phyloP scores from a whole-genome alignment of 345 rosid species.

The Mallotus nudiflorus region DNA sequence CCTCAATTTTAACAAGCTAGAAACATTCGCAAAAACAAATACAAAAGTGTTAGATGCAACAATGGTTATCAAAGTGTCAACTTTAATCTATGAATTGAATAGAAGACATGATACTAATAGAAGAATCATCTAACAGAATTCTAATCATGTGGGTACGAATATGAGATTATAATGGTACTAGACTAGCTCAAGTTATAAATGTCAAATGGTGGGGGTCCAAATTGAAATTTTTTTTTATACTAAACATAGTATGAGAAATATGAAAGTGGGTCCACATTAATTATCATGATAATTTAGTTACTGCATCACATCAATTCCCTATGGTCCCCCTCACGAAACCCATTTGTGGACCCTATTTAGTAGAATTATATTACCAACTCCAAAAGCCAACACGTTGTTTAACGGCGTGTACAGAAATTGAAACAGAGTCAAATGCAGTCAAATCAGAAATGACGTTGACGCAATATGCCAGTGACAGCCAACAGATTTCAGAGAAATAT shows the following conservation, averaged over 20 bases:
- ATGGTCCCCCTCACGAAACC: slow-evolving; percentile 36
- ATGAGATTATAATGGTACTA: background rate
- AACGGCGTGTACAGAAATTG: slow-evolving; percentile 38
- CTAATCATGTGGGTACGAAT: background rate
- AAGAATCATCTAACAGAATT: slow-evolving; percentile 2
- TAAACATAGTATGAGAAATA: background rate
- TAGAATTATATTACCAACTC: too few species aligned
- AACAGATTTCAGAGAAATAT: background rate
- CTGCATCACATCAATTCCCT: slow-evolving; percentile 32
- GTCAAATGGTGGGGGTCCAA: background rate
- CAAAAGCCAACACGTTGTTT: slow-evolving; percentile 15
- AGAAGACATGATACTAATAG: background rate
- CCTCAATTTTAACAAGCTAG: too few species aligned
- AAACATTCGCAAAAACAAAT: too few species aligned
- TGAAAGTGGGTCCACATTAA: background rate
- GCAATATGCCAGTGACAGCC: background rate
- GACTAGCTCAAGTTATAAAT: background rate
- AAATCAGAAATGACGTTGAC: background rate
- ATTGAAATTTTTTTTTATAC: background rate
- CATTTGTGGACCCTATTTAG: slow-evolving; percentile 20
- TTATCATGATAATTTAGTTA: slow-evolving; percentile 17
- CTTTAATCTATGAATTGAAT: background rate
- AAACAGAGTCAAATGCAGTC: background rate
- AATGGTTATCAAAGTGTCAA: background rate
- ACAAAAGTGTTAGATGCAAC: too few species aligned